Evolutionary conservation across 768 basidiomycete species (phyloP).

Genomic region (Trametes maxima): DNA sequence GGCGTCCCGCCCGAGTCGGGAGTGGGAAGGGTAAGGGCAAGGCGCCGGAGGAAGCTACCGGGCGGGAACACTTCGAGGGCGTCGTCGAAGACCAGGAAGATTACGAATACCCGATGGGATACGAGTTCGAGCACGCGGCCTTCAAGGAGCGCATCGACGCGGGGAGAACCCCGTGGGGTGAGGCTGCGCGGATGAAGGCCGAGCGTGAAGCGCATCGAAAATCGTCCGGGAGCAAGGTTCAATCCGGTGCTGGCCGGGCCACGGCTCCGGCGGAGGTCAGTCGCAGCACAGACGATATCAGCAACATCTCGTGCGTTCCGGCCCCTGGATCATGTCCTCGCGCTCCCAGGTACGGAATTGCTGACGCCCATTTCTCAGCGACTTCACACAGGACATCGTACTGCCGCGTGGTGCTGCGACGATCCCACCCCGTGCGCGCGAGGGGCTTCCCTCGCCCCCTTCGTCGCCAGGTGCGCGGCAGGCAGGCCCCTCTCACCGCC

Average conservation of each 20-base stretch:
- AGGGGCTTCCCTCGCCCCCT: slow-evolving; percentile 18
- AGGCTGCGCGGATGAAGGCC: slow-evolving; percentile 16
- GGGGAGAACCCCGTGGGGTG: slow-evolving; percentile 12
- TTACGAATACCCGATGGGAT: slow-evolving; percentile 7
- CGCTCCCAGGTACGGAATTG: background rate
- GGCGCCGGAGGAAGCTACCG: background rate
- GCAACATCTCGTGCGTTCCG: slow-evolving; percentile 50
- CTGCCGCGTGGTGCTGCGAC: slow-evolving; percentile 4
- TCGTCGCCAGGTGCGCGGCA: background rate
- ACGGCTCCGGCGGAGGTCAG: background rate
- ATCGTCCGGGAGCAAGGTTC: background rate
- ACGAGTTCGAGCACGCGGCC: slow-evolving; percentile 20
- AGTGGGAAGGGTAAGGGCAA: background rate
- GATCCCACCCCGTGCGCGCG: slow-evolving; percentile 38
- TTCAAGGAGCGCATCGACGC: slow-evolving; percentile 24
- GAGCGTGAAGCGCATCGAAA: slow-evolving; percentile 13
- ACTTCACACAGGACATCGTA: slow-evolving; percentile 25
- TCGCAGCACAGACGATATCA: slow-evolving; percentile 37
- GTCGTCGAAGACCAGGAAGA: background rate
- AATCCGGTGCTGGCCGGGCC: background rate
- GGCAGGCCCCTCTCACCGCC: background rate
- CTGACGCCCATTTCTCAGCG: slow-evolving; percentile 21
- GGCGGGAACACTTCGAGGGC: background rate
- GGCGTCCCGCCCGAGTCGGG: slow-evolving; percentile 18
- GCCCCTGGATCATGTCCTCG: slow-evolving; percentile 3